A percentile compares a stretch with the other conserved stretches of the same genome.
phyloP scores from a whole-genome alignment of 352 stramenopile species.

The Phytophthora fragariae region DNA sequence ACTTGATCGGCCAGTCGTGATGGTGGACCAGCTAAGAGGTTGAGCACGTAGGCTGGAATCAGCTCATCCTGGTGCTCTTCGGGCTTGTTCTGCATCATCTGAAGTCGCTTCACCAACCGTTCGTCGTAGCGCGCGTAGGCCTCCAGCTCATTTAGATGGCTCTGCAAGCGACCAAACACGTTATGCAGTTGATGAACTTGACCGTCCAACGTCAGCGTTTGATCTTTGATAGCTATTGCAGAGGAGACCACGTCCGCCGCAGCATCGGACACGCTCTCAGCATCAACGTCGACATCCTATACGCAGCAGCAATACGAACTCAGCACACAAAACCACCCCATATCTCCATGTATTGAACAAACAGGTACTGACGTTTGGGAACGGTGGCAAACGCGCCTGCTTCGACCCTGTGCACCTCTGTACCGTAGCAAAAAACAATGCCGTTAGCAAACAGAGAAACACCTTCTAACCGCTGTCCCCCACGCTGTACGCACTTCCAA shows the following conservation, averaged over 20 bases:
- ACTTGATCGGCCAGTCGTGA: slow-evolving; percentile 50
- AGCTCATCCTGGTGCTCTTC: slow-evolving; percentile 31
- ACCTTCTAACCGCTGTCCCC: neutral
- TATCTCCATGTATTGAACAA: neutral
- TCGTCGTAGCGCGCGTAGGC: slow-evolving; percentile 46
- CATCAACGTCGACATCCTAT: slow-evolving; percentile 43
- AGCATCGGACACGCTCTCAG: slow-evolving; percentile 11
- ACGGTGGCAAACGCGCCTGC: slow-evolving; percentile 43
- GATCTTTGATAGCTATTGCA: neutral
- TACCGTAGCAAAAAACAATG: neutral
- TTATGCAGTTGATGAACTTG: slow-evolving; percentile 53
- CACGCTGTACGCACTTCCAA: slow-evolving; percentile 35
- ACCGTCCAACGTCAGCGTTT: slow-evolving; percentile 24
- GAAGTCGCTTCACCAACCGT: slow-evolving; percentile 49
- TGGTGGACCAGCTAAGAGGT: slow-evolving; percentile 46
- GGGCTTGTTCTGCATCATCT: slow-evolving; percentile 39
- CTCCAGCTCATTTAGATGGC: slow-evolving; percentile 48
- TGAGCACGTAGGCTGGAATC: slow-evolving; percentile 53
- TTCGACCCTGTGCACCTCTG: slow-evolving; percentile 29
- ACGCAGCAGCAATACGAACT: neutral
- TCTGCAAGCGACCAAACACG: slow-evolving; percentile 50
- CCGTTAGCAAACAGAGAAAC: neutral
- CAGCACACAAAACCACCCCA: neutral
- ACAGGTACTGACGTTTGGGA: slow-evolving; percentile 40
- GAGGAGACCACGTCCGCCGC: slow-evolving; percentile 9